phyloP scores from a whole-genome alignment of 2,329 filamentous ascomycete genomes.

The Trichoderma atroviride region DNA sequence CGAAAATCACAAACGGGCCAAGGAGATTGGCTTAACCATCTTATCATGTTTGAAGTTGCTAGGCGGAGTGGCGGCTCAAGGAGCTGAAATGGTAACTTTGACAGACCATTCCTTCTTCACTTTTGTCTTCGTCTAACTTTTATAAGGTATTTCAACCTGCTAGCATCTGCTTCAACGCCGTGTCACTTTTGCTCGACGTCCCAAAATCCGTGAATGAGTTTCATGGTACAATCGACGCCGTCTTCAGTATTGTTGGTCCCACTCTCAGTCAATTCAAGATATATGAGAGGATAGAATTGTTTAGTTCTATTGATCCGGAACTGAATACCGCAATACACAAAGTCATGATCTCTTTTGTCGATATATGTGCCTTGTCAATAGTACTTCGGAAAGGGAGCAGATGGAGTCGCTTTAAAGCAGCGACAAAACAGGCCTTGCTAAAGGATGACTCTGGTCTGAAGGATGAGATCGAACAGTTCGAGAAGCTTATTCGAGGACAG shows the following conservation, averaged over 20 bases:
- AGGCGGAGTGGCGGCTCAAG: not conserved
- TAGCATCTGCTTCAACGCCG: not conserved
- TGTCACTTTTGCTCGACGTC: not conserved
- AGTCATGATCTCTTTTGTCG: not conserved
- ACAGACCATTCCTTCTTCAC: not conserved
- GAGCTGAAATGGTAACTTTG: not conserved
- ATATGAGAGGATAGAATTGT: not conserved
- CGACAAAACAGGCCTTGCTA: not conserved
- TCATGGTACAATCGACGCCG: not conserved
- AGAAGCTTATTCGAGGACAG: not conserved
- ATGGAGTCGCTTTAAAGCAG: not conserved
- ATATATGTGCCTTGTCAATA: not conserved
- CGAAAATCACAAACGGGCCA: not conserved
- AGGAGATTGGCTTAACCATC: not conserved
- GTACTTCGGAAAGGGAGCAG: not conserved
- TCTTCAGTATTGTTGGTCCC: not conserved
- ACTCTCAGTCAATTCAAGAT: constrained; percentile 3
- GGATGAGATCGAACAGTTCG: not conserved
- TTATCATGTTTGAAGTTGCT: not conserved
- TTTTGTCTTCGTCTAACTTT: not conserved
- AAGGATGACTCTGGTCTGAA: not conserved
- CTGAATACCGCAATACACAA: constrained; percentile 3
- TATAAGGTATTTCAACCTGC: not conserved
- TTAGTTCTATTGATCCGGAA: not conserved
- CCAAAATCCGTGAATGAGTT: not conserved